These are phyloP conservation scores for Oryza nivara DNA, from an alignment of 176 grass and related monocot genomes.

Conservation along the genomic window DNA sequence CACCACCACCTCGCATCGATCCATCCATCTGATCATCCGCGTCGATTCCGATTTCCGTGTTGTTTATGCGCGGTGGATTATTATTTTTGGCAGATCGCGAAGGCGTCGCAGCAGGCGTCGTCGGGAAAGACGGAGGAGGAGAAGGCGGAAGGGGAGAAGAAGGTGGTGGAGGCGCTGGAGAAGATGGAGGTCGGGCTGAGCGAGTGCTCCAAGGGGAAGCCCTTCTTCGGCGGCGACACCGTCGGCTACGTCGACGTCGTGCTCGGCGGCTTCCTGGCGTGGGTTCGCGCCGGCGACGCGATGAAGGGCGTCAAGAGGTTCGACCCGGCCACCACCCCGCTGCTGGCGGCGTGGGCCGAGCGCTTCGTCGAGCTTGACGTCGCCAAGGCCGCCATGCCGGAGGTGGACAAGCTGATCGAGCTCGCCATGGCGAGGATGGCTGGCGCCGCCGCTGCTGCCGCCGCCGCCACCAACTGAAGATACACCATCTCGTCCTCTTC, in stretches of 20 bases:
- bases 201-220: slow-evolving; percentile 46
- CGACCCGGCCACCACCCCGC: slow-evolving; percentile 37
- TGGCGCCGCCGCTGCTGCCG: not conserved
- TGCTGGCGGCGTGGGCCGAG: slow-evolving; percentile 42
- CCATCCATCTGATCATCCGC: too few relatives aligned
- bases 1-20: too few relatives aligned
- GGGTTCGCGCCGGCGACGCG: slow-evolving; percentile 11
- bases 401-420: slow-evolving; percentile 36
- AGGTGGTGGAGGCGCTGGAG: slow-evolving; percentile 2
- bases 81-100: too few relatives aligned
- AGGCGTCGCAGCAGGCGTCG: not conserved
- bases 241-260: slow-evolving; percentile 47
- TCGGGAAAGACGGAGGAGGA: not conserved
- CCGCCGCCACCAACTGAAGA: not conserved
- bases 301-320: slow-evolving; percentile 21
- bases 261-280: slow-evolving; percentile 29
- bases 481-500: too few relatives aligned
- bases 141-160: slow-evolving; percentile 11
- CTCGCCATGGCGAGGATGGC: slow-evolving; percentile 3
- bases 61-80: too few relatives aligned
- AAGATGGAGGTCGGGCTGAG: slow-evolving; percentile 33
- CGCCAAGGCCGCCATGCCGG: slow-evolving; percentile 33
- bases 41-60: too few relatives aligned
- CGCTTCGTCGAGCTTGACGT: slow-evolving; percentile 33
- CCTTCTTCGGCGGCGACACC: slow-evolving; percentile 53